Base-by-base conservation (phyloP, 2,329 filamentous ascomycete species). In the Apiospora marii region DNA sequence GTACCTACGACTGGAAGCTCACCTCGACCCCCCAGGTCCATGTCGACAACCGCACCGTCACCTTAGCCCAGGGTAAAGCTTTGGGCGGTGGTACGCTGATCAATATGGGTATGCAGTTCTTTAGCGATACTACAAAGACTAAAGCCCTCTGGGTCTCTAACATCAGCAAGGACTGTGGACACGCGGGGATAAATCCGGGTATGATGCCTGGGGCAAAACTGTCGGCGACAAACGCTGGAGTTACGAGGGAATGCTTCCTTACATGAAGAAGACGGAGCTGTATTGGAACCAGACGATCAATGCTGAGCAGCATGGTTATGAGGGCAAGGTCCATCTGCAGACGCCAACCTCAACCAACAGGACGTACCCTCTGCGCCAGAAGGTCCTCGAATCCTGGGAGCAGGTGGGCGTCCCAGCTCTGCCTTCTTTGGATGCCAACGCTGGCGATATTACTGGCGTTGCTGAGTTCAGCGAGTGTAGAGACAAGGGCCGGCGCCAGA, bases 161-260 rank as follows among this genome's bases (percentile, higher is more conserved):
- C 51, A 19, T 27, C 27, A 19, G 24, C 14, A 19, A 58, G 51
- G 51, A 16, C 13, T 58, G 27, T 58, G 51, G 51, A 58, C 51
- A 34, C 27, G 51, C 19, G 51, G 51, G 51, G 51, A 58, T 10
- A 34, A 27, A 22, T 58, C 51, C 13, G 70, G 70, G 30, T 71
- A 74, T 64, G 71, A 71, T 34, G 19, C 41, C 27, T 78, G 74
- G 76, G 77, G 74, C 3, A 71, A 77, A 37, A 24, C 69, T 10
- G 75, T 72, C 14, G 72, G 73, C 19, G 75, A 77, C 51, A 68
- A 74, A 13, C 76, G 76, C 2, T 90, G 87, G 81, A 83, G 82
- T 73, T 87, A 85, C 71, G 78, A 85, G 4, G 82, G 82, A 13
- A 81, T 88, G 43, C 79, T 85, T 22, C 84, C 84, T 1, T 89